These are phyloP conservation scores for Torulaspora indica DNA, from an alignment of 805 yeast species.

Conservation along the genomic window DNA sequence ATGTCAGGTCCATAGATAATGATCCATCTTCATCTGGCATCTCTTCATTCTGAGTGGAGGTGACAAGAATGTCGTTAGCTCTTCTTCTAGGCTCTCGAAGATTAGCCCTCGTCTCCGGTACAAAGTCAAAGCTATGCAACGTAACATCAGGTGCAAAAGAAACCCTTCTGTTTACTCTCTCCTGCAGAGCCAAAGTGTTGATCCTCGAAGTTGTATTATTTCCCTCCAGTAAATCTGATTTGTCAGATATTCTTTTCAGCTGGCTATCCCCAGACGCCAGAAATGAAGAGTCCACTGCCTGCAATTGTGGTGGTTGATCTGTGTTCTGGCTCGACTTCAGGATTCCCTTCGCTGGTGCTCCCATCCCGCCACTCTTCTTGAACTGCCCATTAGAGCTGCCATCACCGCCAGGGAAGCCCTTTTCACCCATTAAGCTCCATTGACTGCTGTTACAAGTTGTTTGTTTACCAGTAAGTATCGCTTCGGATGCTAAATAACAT, in stretches of 20 bases:
- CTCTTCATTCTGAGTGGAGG: slow-evolving; percentile 15
- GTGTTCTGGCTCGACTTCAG: slow-evolving; percentile 12
- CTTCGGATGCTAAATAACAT: neutral
- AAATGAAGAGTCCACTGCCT: slow-evolving; percentile 1
- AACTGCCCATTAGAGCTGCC: neutral
- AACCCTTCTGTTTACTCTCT: slow-evolving; percentile 47
- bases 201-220: slow-evolving; percentile 33
- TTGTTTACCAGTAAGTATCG: neutral
- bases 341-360: slow-evolving; percentile 10
- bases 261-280: slow-evolving; percentile 2
- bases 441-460: neutral
- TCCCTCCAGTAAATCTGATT: slow-evolving; percentile 19
- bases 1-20: slow-evolving; percentile 10
- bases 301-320: slow-evolving; percentile 4
- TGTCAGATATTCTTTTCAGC: slow-evolving; percentile 8
- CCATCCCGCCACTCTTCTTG: neutral
- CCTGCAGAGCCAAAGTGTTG: slow-evolving; percentile 17
- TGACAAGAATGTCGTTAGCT: slow-evolving; percentile 5
- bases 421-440: neutral
- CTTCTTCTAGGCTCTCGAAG: slow-evolving; percentile 25
- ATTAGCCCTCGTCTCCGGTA: slow-evolving; percentile 24
- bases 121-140: slow-evolving; percentile 49
- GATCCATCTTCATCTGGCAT: slow-evolving; percentile 1
- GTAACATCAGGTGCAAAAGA: slow-evolving; percentile 76
- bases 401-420: neutral